These are phyloP conservation scores for Neurospora intermedia DNA, from an alignment of 495 filamentous ascomycete species.

Conservation along the genomic window DNA sequence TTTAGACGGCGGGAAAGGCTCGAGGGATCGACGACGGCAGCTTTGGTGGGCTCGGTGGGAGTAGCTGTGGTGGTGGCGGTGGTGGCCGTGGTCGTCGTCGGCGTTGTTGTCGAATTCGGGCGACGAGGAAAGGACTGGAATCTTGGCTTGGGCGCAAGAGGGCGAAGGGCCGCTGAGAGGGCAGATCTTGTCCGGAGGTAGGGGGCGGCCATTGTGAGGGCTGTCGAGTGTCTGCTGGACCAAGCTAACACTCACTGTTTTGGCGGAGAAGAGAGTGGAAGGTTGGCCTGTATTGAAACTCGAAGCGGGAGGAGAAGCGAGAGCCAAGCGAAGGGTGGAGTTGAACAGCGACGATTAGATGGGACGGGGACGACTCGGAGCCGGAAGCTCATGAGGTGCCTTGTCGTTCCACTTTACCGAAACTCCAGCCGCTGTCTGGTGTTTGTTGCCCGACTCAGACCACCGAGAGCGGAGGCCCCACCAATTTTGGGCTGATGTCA, in stretches of 20 bases:
- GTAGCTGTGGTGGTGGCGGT: conserved; percentile 19
- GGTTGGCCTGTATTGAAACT: not conserved
- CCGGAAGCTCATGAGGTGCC: not conserved
- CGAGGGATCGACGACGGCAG: not conserved
- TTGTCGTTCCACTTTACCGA: not conserved
- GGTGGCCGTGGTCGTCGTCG: not conserved
- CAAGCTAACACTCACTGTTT: conserved; percentile 31
- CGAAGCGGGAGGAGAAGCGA: not conserved
- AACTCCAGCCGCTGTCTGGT: not conserved
- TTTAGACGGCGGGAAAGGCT: conserved; percentile 24
- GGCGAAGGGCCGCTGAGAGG: conserved; percentile 20
- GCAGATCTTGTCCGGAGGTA: conserved; percentile 22
- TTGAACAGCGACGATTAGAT: not conserved
- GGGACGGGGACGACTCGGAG: not conserved
- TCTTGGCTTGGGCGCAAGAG: conserved; percentile 12
- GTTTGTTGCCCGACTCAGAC: not conserved
- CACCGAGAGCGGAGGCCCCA: not conserved
- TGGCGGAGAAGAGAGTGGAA: not conserved
- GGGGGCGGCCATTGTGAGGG: conserved; percentile 24
- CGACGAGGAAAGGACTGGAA: conserved; percentile 14
- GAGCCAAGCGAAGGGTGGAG: not conserved
- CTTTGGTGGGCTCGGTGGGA: not conserved
- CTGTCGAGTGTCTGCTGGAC: conserved; percentile 12
- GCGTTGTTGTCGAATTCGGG: conserved; percentile 24
- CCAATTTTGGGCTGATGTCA: not conserved